These are phyloP conservation scores for Kwoniella sp. DNA, from an alignment of 768 basidiomycete genomes.

Conservation along the genomic window DNA sequence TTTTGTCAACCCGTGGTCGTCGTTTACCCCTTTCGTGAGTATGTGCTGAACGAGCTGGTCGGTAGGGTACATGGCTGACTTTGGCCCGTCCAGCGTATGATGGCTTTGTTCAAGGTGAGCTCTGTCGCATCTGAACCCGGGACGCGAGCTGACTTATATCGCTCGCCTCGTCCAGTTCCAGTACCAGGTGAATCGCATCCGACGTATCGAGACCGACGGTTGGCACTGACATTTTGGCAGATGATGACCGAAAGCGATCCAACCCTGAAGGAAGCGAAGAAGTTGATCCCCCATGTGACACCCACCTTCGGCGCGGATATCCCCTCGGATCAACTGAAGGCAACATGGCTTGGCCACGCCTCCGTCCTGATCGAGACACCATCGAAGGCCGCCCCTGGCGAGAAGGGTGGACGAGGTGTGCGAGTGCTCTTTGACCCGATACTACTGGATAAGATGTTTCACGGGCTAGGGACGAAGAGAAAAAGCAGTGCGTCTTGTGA, in stretches of 20 bases:
- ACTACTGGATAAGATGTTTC: slow-evolving; percentile 45
- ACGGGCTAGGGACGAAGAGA: slow-evolving; percentile 25
- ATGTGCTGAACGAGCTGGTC: neutral
- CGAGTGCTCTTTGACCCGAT: slow-evolving; percentile 50
- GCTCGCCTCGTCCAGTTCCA: neutral
- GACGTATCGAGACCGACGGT: neutral
- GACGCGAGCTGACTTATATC: no score
- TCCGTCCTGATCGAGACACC: slow-evolving; percentile 48
- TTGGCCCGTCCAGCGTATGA: neutral
- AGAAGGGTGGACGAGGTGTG: slow-evolving; percentile 32
- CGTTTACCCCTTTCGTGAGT: slow-evolving; percentile 26
- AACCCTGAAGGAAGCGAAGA: slow-evolving; percentile 8
- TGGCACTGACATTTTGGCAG: neutral
- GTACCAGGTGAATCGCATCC: slow-evolving; percentile 3
- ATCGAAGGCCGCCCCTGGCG: neutral
- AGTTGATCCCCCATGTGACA: slow-evolving; percentile 22
- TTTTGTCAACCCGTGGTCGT: slow-evolving; percentile 44
- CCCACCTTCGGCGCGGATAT: slow-evolving; percentile 22
- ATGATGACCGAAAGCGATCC: slow-evolving; percentile 3
- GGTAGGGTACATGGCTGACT: neutral
- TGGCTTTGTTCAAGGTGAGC: neutral
- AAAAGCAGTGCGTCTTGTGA: slow-evolving; percentile 22
- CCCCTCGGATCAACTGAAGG: slow-evolving; percentile 20
- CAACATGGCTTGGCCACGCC: slow-evolving; percentile 49
- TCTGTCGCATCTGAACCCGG: neutral